Conservation (phyloP, 257 asterid species). For the Solanum appendiculatum region DNA sequence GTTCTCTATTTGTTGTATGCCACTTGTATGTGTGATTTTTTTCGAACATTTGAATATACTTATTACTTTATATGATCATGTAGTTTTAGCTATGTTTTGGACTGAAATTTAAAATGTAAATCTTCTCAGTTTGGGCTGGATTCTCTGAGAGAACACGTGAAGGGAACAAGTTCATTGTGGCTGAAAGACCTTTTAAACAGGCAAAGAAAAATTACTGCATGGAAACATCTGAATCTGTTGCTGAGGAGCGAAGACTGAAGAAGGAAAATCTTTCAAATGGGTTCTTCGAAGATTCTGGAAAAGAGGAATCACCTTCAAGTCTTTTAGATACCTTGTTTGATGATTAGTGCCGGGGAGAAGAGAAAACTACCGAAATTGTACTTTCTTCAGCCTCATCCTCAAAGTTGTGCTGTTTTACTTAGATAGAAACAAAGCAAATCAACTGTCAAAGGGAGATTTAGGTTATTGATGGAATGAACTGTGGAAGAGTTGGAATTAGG, state of each 20-base stretch:
- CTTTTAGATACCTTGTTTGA: conserved; percentile 63
- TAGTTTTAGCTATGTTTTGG: not conserved
- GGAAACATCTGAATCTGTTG: conserved; percentile 64
- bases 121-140: conserved; percentile 86
- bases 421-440: not conserved
- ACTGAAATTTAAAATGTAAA: not conserved
- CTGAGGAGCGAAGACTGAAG: conserved; percentile 69
- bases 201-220: conserved; percentile 36
- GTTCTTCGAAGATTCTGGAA: conserved; percentile 38
- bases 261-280: conserved; percentile 49
- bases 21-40: not conserved
- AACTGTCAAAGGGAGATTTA: not conserved
- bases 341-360: conserved; percentile 16
- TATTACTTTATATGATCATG: not conserved
- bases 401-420: not conserved
- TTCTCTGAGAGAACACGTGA: conserved; percentile 90
- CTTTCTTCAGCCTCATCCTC: not conserved
- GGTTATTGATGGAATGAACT: not conserved
- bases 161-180: conserved; percentile 82
- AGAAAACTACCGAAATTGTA: not conserved
- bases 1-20: not conserved
- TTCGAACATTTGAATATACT: not conserved
- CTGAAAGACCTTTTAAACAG: conserved; percentile 62
- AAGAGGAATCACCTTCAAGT: conserved; percentile 54
- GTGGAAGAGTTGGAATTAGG: not conserved